Percentiles rank a stretch among this genome's conserved stretches.
phyloP scores from a whole-genome alignment of 257 asterid species.

The Solanum virginianum region DNA sequence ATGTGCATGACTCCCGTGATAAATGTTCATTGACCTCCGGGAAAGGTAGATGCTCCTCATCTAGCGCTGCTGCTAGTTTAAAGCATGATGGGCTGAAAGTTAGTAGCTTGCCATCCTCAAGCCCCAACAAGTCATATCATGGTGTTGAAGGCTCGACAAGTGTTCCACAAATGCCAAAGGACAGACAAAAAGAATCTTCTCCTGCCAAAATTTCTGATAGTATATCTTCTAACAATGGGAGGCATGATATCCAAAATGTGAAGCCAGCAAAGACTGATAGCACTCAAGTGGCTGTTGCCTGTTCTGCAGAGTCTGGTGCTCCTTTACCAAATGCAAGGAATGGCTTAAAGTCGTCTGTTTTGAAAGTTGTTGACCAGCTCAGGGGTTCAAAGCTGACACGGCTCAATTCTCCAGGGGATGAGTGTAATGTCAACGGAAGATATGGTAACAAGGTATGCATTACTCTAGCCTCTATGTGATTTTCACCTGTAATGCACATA shows the following conservation, averaged over 20 bases:
- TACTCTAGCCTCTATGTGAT: background rate
- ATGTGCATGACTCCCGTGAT: background rate
- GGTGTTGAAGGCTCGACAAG: conserved; percentile 11
- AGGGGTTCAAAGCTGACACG: conserved; percentile 22
- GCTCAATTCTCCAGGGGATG: conserved; percentile 23
- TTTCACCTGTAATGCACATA: background rate
- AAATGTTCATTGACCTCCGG: background rate
- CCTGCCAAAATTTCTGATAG: conserved; percentile 17
- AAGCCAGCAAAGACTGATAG: conserved; percentile 15
- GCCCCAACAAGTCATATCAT: conserved; percentile 5
- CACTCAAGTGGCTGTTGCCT: conserved; percentile 5
- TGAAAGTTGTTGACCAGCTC: conserved; percentile 36
- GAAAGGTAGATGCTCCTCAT: conserved; percentile 12
- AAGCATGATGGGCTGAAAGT: conserved; percentile 10
- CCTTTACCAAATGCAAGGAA: conserved; percentile 10
- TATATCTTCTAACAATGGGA: conserved; percentile 13
- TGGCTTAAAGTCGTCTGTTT: conserved; percentile 22
- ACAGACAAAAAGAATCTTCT: conserved; percentile 11
- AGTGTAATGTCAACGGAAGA: conserved; percentile 22
- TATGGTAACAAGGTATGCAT: conserved; percentile 21
- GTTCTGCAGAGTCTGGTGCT: conserved; percentile 13
- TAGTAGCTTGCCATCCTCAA: conserved; percentile 10
- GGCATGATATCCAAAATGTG: conserved; percentile 10
- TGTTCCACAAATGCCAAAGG: conserved; percentile 12
- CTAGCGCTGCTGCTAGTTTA: background rate